phyloP scores from a whole-genome alignment of 2,329 filamentous ascomycete species.

The Myriosclerotinia curreyana region DNA sequence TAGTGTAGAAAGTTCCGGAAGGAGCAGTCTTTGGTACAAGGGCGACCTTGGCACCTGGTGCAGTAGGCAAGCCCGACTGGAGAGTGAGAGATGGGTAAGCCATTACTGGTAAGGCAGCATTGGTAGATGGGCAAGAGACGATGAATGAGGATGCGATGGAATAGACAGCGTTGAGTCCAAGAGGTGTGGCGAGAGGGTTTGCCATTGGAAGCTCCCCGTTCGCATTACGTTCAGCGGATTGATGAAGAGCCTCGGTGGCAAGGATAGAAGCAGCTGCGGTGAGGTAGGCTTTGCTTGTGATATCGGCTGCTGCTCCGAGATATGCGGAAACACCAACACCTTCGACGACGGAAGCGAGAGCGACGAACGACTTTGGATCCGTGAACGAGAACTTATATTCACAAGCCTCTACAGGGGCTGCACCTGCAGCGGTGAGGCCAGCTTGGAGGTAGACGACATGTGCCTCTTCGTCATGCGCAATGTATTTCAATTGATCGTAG shows the following conservation, averaged over 20 bases:
- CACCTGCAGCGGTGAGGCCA: slow-evolving; percentile 46
- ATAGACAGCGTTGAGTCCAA: slow-evolving; percentile 58
- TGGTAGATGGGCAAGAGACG: slow-evolving; percentile 52
- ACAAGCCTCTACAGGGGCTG: slow-evolving; percentile 53
- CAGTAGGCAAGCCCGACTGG: slow-evolving; percentile 30
- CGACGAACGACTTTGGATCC: slow-evolving; percentile 50
- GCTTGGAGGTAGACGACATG: slow-evolving; percentile 57
- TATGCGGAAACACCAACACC: slow-evolving; percentile 59
- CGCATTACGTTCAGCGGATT: slow-evolving; percentile 55
- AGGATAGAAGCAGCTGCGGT: slow-evolving; percentile 62
- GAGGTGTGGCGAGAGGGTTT: slow-evolving; percentile 58
- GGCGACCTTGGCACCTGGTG: slow-evolving; percentile 29
- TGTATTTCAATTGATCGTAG: slow-evolving; percentile 56
- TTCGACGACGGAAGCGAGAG: slow-evolving; percentile 54
- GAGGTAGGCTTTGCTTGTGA: slow-evolving; percentile 56
- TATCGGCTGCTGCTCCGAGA: slow-evolving; percentile 59
- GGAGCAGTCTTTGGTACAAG: slow-evolving; percentile 34
- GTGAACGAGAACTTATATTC: slow-evolving; percentile 54
- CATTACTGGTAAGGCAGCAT: slow-evolving; percentile 56
- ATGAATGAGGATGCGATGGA: slow-evolving; percentile 63
- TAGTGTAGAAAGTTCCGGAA: slow-evolving; percentile 38
- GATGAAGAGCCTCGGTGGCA: slow-evolving; percentile 64
- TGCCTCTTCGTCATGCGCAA: slow-evolving; percentile 54
- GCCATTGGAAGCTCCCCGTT: slow-evolving; percentile 53
- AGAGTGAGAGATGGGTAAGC: slow-evolving; percentile 53